A percentile compares a stretch with the other conserved stretches of the same genome.
Evolutionary conservation across 345 rosid species (phyloP).

Genomic region (Eucalyptus sp.): DNA sequence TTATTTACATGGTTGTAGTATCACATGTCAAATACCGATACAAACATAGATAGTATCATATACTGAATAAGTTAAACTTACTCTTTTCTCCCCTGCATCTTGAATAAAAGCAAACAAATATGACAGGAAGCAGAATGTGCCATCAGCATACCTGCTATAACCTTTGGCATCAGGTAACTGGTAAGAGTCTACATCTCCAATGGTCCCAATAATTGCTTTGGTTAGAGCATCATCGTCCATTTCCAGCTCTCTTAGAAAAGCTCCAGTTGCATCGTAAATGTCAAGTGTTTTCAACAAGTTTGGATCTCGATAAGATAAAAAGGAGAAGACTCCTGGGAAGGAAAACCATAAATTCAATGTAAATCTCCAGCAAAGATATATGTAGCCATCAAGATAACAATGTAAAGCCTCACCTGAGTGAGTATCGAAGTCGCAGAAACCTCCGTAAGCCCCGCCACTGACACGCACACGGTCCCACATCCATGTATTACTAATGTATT

Average conservation of each 20-base stretch:
- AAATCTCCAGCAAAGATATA: neutral
- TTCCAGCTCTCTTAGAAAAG: slow-evolving; percentile 69
- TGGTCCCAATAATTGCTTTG: slow-evolving; percentile 93
- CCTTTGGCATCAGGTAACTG: slow-evolving; percentile 99
- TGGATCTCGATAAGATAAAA: slow-evolving; percentile 88
- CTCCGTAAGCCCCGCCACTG: slow-evolving; percentile 98
- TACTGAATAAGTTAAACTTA: neutral
- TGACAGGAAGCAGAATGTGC: neutral
- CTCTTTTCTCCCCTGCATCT: neutral
- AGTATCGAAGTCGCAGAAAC: slow-evolving; percentile 88
- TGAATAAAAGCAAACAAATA: neutral
- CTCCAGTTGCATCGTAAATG: slow-evolving; percentile 74
- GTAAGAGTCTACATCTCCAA: slow-evolving; percentile 90
- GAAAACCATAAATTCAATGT: neutral
- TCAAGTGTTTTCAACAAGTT: slow-evolving; percentile 88
- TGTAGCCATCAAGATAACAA: neutral
- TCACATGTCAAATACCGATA: neutral
- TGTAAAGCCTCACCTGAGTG: slow-evolving; percentile 54
- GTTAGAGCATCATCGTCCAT: slow-evolving; percentile 78
- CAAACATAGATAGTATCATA: neutral
- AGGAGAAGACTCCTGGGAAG: slow-evolving; percentile 63
- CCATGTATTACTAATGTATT: slow-evolving; percentile 84
- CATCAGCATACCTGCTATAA: slow-evolving; percentile 63
- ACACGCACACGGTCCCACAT: slow-evolving; percentile 98
- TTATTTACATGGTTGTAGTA: neutral